Conservation (phyloP, 169 alveolate species). For the Babesia gibsoni region DNA sequence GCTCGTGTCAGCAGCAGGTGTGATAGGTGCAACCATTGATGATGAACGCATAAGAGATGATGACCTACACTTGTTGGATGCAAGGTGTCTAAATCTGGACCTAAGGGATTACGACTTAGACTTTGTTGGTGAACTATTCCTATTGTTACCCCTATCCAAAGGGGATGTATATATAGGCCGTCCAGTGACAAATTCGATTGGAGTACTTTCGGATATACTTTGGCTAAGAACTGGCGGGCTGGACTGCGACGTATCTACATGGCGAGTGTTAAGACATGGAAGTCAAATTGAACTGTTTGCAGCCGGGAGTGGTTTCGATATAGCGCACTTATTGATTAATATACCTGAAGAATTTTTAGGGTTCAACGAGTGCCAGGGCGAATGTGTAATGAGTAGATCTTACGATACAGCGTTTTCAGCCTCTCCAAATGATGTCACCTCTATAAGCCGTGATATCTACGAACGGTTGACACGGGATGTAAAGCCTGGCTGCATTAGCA, state of each 20-base stretch:
- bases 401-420: too few species aligned
- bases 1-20: slow-evolving; percentile 26
- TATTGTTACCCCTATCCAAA: not conserved
- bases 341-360: not conserved
- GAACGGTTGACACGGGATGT: not conserved
- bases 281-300: not conserved
- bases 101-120: not conserved
- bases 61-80: not conserved
- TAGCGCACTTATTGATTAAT: not conserved
- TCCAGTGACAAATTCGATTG: not conserved
- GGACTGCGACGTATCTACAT: slow-evolving; percentile 1
- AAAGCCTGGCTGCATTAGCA: not conserved
- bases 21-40: slow-evolving; percentile 4
- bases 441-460: not conserved
- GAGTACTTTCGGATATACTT: not conserved
- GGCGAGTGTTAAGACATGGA: not conserved
- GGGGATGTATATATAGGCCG: slow-evolving; percentile 21
- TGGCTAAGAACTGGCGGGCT: slow-evolving; percentile 9
- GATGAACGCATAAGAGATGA: not conserved
- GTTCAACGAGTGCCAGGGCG: too few species aligned
- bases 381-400: too few species aligned
- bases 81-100: slow-evolving; percentile 23
- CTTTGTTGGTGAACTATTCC: not conserved
- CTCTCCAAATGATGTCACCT: too few species aligned
- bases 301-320: slow-evolving; percentile 28